These are phyloP conservation scores for Magnaporthiopsis incrustans DNA, from an alignment of 2,329 filamentous ascomycete genomes.

Conservation along the genomic window DNA sequence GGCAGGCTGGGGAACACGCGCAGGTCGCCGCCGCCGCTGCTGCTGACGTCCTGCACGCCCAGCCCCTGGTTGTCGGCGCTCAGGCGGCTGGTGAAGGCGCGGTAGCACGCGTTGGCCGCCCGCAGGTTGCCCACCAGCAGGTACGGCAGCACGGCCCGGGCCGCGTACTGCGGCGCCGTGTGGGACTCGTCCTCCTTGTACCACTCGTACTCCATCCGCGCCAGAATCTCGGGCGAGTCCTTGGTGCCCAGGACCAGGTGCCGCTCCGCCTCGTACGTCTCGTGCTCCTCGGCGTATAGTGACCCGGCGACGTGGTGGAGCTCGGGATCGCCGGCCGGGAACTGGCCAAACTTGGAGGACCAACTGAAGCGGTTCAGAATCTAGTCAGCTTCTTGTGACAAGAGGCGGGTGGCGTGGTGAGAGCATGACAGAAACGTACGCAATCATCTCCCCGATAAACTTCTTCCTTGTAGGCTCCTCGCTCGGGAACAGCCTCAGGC, in stretches of 20 bases:
- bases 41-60: constrained; percentile 74
- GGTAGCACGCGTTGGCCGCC: constrained; percentile 75
- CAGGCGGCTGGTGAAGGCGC: constrained; percentile 64
- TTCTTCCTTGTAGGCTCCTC: constrained; percentile 89
- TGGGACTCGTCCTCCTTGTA: constrained; percentile 84
- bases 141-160: constrained; percentile 83
- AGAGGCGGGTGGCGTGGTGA: neutral
- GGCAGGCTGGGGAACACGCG: constrained; percentile 85
- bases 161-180: constrained; percentile 77
- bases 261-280: constrained; percentile 86
- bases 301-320: constrained; percentile 86
- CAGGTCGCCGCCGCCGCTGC: constrained; percentile 58
- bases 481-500: constrained; percentile 70
- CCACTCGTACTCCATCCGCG: constrained; percentile 85
- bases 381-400: neutral
- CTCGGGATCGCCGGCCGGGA: constrained; percentile 86
- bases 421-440: constrained; percentile 37
- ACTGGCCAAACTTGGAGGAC: constrained; percentile 79
- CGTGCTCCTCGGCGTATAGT: constrained; percentile 86
- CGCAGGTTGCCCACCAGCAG: constrained; percentile 84
- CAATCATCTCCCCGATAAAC: constrained; percentile 79
- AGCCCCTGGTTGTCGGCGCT: constrained; percentile 47
- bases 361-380: constrained; percentile 44
- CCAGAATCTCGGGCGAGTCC: constrained; percentile 74
- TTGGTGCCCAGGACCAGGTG: constrained; percentile 84